These are phyloP conservation scores for Capillidium rhysosporum DNA, from an alignment of 371 early-diverging fungal genomes.

Conservation along the genomic window DNA sequence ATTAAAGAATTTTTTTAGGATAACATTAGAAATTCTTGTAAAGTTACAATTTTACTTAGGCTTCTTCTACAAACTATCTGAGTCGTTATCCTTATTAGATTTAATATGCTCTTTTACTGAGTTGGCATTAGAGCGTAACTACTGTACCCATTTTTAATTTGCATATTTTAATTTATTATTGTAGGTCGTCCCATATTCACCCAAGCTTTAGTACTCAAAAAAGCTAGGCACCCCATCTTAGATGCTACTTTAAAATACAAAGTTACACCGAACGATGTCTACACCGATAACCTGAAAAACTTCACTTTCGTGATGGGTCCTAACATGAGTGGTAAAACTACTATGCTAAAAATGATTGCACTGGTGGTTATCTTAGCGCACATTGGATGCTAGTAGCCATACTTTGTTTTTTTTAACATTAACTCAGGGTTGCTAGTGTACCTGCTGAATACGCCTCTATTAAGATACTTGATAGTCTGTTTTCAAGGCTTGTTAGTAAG, in stretches of 20 bases:
- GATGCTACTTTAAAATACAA: slow-evolving; percentile 24
- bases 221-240: slow-evolving; percentile 65
- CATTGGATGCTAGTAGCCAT: slow-evolving; percentile 61
- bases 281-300: slow-evolving; percentile 32
- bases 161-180: background rate
- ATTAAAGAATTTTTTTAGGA: slow-evolving; percentile 16
- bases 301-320: slow-evolving; percentile 91
- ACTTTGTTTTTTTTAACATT: background rate
- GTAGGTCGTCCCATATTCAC: slow-evolving; percentile 63
- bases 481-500: slow-evolving; percentile 15
- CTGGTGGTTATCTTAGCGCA: slow-evolving; percentile 85
- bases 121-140: slow-evolving; percentile 26
- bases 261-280: slow-evolving; percentile 63
- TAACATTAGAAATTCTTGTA: slow-evolving; percentile 32
- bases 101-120: slow-evolving; percentile 53
- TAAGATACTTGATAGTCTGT: slow-evolving; percentile 45
- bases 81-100: slow-evolving; percentile 65
- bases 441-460: slow-evolving; percentile 79
- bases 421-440: slow-evolving; percentile 24
- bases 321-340: slow-evolving; percentile 96
- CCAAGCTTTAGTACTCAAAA: slow-evolving; percentile 51
- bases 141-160: slow-evolving; percentile 15
- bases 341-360: slow-evolving; percentile 82
- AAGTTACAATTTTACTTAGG: slow-evolving; percentile 33
- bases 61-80: slow-evolving; percentile 52